phyloP scores from a whole-genome alignment of 1,139 yeast species.

The Lodderomyces oxycetoniae region DNA sequence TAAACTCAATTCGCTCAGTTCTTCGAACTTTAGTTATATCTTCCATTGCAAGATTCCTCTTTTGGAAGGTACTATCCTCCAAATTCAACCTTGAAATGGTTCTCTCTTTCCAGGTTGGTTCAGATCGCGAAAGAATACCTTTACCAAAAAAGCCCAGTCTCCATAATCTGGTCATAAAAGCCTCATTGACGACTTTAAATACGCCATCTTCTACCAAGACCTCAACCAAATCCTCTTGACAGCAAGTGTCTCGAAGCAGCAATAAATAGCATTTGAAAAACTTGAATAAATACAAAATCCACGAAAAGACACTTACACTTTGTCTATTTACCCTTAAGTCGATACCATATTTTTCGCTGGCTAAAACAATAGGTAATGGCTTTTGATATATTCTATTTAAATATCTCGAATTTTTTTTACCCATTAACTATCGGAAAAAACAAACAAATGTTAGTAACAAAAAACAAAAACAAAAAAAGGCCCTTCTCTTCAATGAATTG shows the following conservation, averaged over 20 bases:
- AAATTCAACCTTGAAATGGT: conserved; percentile 47
- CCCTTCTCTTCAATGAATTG: conserved; percentile 3
- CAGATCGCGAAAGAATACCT: conserved; percentile 83
- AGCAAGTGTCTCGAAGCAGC: conserved; percentile 24
- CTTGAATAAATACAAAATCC: conserved; percentile 43
- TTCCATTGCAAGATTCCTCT: conserved; percentile 47
- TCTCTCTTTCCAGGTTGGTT: conserved; percentile 82
- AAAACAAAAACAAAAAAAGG: neutral
- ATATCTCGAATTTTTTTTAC: conserved; percentile 17
- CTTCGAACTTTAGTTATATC: conserved; percentile 75
- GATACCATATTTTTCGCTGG: conserved; percentile 2
- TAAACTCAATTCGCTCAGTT: conserved; percentile 67
- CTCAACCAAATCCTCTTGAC: conserved; percentile 14
- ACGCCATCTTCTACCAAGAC: conserved; percentile 29
- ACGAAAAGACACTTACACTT: conserved; percentile 21
- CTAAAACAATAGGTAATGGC: conserved; percentile 40
- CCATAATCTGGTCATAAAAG: conserved; percentile 66
- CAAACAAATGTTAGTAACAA: conserved; percentile 13
- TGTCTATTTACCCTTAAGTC: neutral
- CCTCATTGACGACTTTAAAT: conserved; percentile 42
- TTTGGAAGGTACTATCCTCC: neutral
- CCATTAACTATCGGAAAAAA: conserved; percentile 12
- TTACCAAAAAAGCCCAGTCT: conserved; percentile 89
- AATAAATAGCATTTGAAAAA: conserved; percentile 22
- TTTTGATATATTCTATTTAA: conserved; percentile 34